Conservation (phyloP, 495 filamentous ascomycete species). For the Aspergillus egyptiacus region DNA sequence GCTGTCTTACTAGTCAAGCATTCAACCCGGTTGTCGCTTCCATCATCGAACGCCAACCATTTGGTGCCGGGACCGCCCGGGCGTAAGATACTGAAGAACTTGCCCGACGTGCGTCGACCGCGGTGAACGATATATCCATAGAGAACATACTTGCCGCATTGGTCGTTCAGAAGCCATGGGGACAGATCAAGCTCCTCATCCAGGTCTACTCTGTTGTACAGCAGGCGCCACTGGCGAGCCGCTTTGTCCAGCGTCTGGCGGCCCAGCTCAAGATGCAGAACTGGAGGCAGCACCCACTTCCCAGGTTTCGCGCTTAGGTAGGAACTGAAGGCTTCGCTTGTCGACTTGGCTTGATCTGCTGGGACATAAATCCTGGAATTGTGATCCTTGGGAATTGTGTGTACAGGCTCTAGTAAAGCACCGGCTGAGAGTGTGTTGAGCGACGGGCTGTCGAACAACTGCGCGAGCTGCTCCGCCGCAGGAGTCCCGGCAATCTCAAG, state of each 20-base stretch:
- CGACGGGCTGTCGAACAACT: conserved; percentile 42
- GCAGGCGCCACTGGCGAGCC: conserved; percentile 51
- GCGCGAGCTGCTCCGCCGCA: conserved; percentile 32
- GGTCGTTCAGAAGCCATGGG: conserved; percentile 28
- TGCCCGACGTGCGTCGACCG: conserved; percentile 53
- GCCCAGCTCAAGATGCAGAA: conserved; percentile 55
- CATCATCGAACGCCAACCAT: conserved; percentile 57
- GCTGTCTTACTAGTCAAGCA: conserved; percentile 55
- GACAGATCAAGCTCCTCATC: conserved; percentile 48
- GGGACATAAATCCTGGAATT: conserved; percentile 38
- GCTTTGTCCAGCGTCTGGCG: conserved; percentile 50
- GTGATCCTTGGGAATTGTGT: conserved; percentile 35
- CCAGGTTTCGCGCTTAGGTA: conserved; percentile 34
- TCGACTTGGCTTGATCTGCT: conserved; percentile 32
- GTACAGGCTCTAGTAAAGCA: conserved; percentile 13
- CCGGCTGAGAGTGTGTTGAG: conserved; percentile 1
- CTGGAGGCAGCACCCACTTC: conserved; percentile 37
- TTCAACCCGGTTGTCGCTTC: conserved; percentile 49
- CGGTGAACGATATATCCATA: conserved; percentile 59
- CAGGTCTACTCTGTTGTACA: conserved; percentile 50
- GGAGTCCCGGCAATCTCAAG: conserved; percentile 45
- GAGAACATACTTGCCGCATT: conserved; percentile 47
- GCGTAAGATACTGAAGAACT: conserved; percentile 57
- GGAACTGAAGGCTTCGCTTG: conserved; percentile 24
- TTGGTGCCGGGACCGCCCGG: conserved; percentile 50